Conservation (phyloP, 176 grass and related monocot genomes). For the Zizania latifolia region DNA sequence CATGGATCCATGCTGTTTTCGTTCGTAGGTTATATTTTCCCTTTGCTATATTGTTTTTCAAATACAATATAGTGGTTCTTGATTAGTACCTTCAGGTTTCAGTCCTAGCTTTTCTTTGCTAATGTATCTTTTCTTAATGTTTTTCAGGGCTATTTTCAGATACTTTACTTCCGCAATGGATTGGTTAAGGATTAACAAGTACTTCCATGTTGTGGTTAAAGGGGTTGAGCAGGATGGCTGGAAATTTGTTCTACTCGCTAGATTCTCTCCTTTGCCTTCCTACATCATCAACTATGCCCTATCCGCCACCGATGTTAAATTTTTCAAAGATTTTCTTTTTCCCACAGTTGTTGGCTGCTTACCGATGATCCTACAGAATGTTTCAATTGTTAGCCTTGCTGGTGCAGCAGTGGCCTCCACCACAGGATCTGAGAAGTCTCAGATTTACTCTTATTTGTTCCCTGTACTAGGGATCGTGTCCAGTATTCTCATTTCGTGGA, state of each 20-base stretch:
- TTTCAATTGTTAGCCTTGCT: conserved; percentile 85
- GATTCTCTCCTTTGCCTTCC: conserved; percentile 86
- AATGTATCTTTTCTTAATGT: conserved; percentile 18
- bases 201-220: conserved; percentile 78
- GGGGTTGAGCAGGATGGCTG: conserved; percentile 87
- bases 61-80: neutral
- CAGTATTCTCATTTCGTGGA: conserved; percentile 84
- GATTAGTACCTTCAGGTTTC: neutral
- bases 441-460: conserved; percentile 63
- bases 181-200: conserved; percentile 70
- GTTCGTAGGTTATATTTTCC: neutral
- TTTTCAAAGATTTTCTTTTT: conserved; percentile 90
- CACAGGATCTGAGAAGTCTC: conserved; percentile 65
- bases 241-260: conserved; percentile 92
- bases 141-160: conserved; percentile 70
- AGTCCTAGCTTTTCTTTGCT: neutral
- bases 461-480: conserved; percentile 76
- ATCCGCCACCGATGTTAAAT: conserved; percentile 70
- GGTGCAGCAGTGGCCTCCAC: conserved; percentile 67
- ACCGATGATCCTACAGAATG: conserved; percentile 97
- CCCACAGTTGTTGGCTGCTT: conserved; percentile 86
- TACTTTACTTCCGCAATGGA: conserved; percentile 80
- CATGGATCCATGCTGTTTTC: neutral
- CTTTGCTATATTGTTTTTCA: neutral
- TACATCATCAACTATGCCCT: conserved; percentile 94